Base-by-base conservation (phyloP, 2,329 filamentous ascomycete genomes). In the Elsinoe necatrix region DNA sequence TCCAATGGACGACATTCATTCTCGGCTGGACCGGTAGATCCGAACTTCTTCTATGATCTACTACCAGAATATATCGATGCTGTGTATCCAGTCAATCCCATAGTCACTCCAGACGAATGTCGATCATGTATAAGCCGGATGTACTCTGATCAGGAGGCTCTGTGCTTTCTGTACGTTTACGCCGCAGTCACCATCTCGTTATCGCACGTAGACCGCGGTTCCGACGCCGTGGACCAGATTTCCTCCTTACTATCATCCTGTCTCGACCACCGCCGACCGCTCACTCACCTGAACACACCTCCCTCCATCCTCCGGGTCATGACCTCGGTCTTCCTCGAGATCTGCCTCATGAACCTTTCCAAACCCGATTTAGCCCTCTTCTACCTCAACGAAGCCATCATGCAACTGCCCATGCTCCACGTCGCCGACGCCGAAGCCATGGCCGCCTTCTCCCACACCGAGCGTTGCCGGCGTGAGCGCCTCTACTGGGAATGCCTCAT, bases 401-500 rank as follows among this genome's bases (percentile, higher is more conserved):
- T 70, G 55, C 67, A 75, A 66, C 64, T 75, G 50, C 67, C 79
- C 63, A 66, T 75, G 64, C 63, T 75, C 7, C 70, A 73, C 9
- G 69, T 77, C 16, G 71, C 75, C 57, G 71, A 73, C 39, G 65
- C 68, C n/a, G 66, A 71, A 3, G 60, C 64, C 5, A 66, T 71
- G 58, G 60, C 60, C 4, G 61, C 59, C 0, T 59, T 77, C 0
- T 59, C 65, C 4, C 62, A 63, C 2, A 61, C 70, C 1, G 73
- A 77, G 54, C 65, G 71, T 21, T 70, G 73, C 21, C 67, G 70
- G 50, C 64, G 75, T 50, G 76, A 79, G 59, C 70, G 79, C 2
- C 65, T 80, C 0, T 80, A 81, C 63, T 81, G 79, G 78, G 73
- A 79, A 60, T 73, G 73, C 11, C 81, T 77, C 61, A 77, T 81